These are phyloP conservation scores for Dillenia suffruticosa DNA, from an alignment of 164 flowering plant species.

Conservation along the genomic window DNA sequence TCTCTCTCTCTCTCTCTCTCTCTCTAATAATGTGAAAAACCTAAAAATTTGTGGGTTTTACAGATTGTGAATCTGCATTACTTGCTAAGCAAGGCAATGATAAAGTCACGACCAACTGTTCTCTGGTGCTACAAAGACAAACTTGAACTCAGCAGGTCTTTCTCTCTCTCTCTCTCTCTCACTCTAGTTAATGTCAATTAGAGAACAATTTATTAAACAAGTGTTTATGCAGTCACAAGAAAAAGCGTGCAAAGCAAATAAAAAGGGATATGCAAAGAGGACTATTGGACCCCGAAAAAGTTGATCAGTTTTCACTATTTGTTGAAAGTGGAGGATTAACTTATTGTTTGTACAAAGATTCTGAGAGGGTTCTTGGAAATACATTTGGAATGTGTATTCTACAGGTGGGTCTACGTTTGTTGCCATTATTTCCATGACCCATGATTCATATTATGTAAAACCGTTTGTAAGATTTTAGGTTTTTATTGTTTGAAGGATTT, in stretches of 20 bases:
- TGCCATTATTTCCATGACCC: background rate
- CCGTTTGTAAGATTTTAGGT: background rate
- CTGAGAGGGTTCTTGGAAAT: conserved; percentile 89
- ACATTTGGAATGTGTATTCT: conserved; percentile 96
- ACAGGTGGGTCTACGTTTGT: conserved; percentile 45
- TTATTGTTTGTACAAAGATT: conserved; percentile 86
- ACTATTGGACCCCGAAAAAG: conserved; percentile 74
- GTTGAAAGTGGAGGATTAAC: conserved; percentile 67
- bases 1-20: background rate
- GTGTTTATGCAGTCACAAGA: conserved; percentile 63
- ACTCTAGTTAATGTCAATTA: no score
- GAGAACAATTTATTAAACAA: background rate
- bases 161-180: no score
- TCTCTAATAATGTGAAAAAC: no score
- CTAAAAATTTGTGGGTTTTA: background rate
- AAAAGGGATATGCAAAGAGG: conserved; percentile 72
- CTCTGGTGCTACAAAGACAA: conserved; percentile 94
- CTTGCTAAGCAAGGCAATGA: conserved; percentile 59
- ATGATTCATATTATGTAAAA: background rate
- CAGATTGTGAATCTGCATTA: conserved; percentile 90
- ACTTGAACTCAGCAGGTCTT: conserved; percentile 86
- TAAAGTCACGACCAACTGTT: conserved; percentile 59
- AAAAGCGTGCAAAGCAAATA: conserved; percentile 74
- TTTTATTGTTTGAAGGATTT: conserved; percentile 57
- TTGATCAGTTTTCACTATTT: conserved; percentile 77